Base-by-base conservation (phyloP, 202 grass and related monocot genomes). In the Cymbopogon flexuosus region DNA sequence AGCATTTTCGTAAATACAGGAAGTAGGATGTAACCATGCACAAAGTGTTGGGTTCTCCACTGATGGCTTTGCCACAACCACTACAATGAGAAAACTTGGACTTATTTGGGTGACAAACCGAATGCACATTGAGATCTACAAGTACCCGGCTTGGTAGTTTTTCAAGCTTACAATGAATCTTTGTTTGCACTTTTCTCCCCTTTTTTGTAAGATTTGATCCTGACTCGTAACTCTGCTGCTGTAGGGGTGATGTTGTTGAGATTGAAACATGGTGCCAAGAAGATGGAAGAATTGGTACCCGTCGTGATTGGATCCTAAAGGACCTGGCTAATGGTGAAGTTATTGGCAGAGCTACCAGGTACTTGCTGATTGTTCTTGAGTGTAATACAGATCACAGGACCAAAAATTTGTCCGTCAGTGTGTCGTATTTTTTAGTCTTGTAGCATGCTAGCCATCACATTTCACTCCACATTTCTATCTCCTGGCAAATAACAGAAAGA, bases 121-220 rank as follows among this genome's bases (percentile, higher is more conserved):
- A 73, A 99, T 99, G 92, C 96, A 99, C 69, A 99, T 99, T 84
- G 96, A 99, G 87, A 91, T 99, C 60, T 93, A 99, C 84, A 93
- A 95, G 58, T 99, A 99, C 64, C 96, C 88, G 27, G 92, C 87
- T 68, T 99, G 96, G 96, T 99, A 88, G 77, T 65, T 84, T 85
- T 73, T 18, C 57, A 79, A 34, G 22, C 61, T 47, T 30, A 21
- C 16, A 3, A 46, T 65, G 11, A 79, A 54, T 35, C n/a, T 58
- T 37, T 68, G 7, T 81, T 79, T 34, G 9, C 7, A 52, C 30
- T 14, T 5, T 18, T 16, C 81, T 57, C 15, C 36, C 15, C 36
- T 56, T 39, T 84, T 60, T 65, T 8, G 35, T 60, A 74, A 63
- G 65, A 67, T 84, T 68, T 66, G 31, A 46, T 40, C 72, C 24